Evolutionary conservation across 2,329 filamentous ascomycete genomes (phyloP).

Genomic region (Beauveria sp.): DNA sequence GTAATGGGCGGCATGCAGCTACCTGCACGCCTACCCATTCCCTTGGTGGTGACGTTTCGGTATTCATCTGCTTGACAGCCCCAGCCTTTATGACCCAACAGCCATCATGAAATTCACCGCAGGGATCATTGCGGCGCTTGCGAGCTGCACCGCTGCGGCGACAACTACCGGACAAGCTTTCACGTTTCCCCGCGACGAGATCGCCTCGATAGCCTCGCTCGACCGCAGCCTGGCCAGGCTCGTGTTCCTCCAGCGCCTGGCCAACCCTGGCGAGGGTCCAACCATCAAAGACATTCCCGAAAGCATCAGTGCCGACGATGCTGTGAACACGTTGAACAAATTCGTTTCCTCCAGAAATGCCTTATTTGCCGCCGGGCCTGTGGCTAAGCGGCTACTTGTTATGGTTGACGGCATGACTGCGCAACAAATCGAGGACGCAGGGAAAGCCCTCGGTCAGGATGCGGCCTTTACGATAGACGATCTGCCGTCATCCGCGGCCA

Average conservation of each 20-base stretch:
- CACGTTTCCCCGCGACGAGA: conserved; percentile 34
- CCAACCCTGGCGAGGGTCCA: conserved; percentile 38
- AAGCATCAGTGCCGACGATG: conserved; percentile 34
- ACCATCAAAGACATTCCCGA: conserved; percentile 39
- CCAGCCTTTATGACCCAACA: conserved; percentile 24
- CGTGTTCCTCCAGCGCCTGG: conserved; percentile 51
- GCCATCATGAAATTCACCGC: conserved; percentile 36
- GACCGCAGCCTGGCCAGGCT: conserved; percentile 48
- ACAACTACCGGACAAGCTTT: conserved; percentile 44
- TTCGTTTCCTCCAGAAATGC: conserved; percentile 47
- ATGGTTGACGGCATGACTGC: conserved; percentile 49
- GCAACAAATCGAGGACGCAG: conserved; percentile 36
- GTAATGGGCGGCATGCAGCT: conserved; percentile 2
- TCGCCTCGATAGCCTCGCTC: conserved; percentile 32
- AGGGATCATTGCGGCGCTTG: conserved; percentile 31
- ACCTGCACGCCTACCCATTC: not conserved
- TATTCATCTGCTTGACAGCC: conserved; percentile 14
- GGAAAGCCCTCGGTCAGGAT: conserved; percentile 26
- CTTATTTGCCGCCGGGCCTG: conserved; percentile 37
- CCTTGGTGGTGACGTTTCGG: conserved; percentile 21
- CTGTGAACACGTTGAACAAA: conserved; percentile 49
- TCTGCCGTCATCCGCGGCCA: conserved; percentile 34
- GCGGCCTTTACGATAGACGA: conserved; percentile 44
- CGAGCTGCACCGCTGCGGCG: conserved; percentile 30
- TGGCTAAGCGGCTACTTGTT: conserved; percentile 47